These are phyloP conservation scores for Papiliotrema fonsecae DNA, from an alignment of 1,284 basidiomycete species.

Conservation along the genomic window DNA sequence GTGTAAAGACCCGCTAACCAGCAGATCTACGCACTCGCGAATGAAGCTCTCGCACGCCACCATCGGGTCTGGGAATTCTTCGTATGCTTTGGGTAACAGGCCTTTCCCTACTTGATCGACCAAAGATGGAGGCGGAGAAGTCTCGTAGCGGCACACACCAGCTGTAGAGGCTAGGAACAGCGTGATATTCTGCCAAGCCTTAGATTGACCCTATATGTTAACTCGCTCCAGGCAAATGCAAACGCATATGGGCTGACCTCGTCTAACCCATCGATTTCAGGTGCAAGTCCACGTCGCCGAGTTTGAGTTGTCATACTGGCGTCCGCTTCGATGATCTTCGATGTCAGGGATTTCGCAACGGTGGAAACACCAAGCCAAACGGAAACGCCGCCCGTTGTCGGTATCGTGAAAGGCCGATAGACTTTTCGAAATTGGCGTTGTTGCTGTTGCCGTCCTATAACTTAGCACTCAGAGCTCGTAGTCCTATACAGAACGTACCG, in stretches of 20 bases:
- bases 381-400: constrained; percentile 10
- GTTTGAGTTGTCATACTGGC: constrained; percentile 14
- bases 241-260: constrained; percentile 18
- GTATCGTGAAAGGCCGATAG: constrained; percentile 4
- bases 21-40: constrained; percentile 62
- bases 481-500: constrained; percentile 11
- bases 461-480: neutral
- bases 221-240: neutral
- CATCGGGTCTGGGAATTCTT: constrained; percentile 57
- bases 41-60: constrained; percentile 60
- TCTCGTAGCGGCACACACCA: constrained; percentile 56
- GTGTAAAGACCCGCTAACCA: constrained; percentile 60
- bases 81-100: constrained; percentile 61
- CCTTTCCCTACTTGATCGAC: constrained; percentile 57
- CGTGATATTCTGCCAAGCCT: constrained; percentile 81
- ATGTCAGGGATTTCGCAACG: constrained; percentile 19
- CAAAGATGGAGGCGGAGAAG: constrained; percentile 39
- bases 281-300: constrained; percentile 24
- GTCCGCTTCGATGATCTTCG: constrained; percentile 29
- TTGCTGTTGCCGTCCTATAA: constrained; percentile 38
- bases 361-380: constrained; percentile 30
- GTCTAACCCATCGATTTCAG: constrained; percentile 37
- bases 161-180: constrained; percentile 73
- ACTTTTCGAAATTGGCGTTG: constrained; percentile 37
- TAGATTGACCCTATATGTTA: constrained; percentile 59